Percentiles rank a stretch among this genome's conserved stretches.
Conservation (phyloP, 768 basidiomycete genomes). For the Tricholoma saponaceum region DNA sequence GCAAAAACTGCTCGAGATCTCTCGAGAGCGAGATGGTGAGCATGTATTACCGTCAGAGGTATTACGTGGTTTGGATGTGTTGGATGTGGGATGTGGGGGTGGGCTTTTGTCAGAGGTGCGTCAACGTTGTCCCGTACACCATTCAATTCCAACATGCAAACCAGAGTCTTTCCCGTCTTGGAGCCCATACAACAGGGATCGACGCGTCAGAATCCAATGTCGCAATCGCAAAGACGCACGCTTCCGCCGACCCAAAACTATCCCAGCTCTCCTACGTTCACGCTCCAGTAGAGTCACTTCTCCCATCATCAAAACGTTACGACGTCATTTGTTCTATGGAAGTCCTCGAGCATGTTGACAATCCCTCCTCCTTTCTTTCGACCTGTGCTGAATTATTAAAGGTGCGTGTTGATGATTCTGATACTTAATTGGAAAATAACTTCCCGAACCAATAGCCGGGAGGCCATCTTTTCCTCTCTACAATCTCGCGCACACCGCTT, state of each 20-base stretch:
- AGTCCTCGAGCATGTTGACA: conserved; percentile 95
- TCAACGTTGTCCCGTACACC: background rate
- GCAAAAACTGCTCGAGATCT: conserved; percentile 64
- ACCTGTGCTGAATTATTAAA: conserved; percentile 85
- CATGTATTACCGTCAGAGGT: conserved; percentile 28
- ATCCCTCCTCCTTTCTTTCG: conserved; percentile 79
- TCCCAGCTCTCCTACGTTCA: conserved; percentile 54
- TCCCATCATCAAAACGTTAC: conserved; percentile 61
- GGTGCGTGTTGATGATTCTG: conserved; percentile 36
- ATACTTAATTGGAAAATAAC: background rate
- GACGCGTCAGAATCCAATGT: conserved; percentile 91
- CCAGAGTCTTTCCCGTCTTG: conserved; percentile 83
- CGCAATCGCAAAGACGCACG: conserved; percentile 78
- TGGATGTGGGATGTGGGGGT: conserved; percentile 96
- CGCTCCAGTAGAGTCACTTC: conserved; percentile 69
- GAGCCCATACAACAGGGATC: conserved; percentile 85
- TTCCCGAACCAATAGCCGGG: conserved; percentile 62
- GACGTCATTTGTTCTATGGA: conserved; percentile 98
- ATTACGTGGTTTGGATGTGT: conserved; percentile 63
- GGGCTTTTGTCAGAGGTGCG: conserved; percentile 88
- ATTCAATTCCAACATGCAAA: conserved; percentile 3
- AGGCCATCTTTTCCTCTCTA: conserved; percentile 93
- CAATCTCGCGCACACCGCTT: conserved; percentile 73
- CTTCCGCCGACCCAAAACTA: conserved; percentile 69
- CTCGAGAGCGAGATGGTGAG: conserved; percentile 48